Evolutionary conservation across 495 filamentous ascomycete species (phyloP), one percentile per base, ranked within the genome.

Genomic region (Bryoglossum gracile): DNA sequence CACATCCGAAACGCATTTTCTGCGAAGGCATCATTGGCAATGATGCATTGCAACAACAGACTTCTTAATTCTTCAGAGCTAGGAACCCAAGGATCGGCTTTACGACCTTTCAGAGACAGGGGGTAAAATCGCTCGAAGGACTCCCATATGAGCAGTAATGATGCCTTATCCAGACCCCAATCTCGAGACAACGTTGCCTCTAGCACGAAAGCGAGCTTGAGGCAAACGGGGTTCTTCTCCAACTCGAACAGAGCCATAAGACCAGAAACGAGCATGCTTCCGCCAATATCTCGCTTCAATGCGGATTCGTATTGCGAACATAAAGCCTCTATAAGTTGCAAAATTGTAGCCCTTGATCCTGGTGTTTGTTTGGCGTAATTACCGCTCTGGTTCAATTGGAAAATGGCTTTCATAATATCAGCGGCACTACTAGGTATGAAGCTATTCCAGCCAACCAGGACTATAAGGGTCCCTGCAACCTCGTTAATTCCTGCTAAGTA

Each of bases 71-170:
- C 67, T 16, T 74, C 72, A n/a, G 68, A 64, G 0, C 70, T 72
- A 9, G 75, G 68, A 6, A 64, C 63, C 18, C 67, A 64, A 2
- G 68, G 28, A 21, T 51, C 40, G 4, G 24, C 26, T 6, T 22
- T 60, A 1, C 61, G 63, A 25, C 66, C 65, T 3, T 70, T 58
- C 9, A 77, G 47, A 1, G 68, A 72, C 17, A 79, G 74, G 14
- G 75, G 75, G 43, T 73, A 77, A 53, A 77, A 79, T 30, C 53
- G 39, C 62, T 68, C 17, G 66, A 72, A 59, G 66, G 74, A 28
- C 61, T 59, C 59, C 67, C 47, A 62, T 0, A 59, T 43, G 0
- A 10, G 3, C 11, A 34, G 32, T 6, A 28, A 28, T 8, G 41
- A 34, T 6, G 18, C 21, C 8, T 22, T 33, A 1, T 32, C 33